These are phyloP conservation scores for Fusarium keratoplasticum DNA, from an alignment of 2,329 filamentous ascomycete species.

Conservation along the genomic window DNA sequence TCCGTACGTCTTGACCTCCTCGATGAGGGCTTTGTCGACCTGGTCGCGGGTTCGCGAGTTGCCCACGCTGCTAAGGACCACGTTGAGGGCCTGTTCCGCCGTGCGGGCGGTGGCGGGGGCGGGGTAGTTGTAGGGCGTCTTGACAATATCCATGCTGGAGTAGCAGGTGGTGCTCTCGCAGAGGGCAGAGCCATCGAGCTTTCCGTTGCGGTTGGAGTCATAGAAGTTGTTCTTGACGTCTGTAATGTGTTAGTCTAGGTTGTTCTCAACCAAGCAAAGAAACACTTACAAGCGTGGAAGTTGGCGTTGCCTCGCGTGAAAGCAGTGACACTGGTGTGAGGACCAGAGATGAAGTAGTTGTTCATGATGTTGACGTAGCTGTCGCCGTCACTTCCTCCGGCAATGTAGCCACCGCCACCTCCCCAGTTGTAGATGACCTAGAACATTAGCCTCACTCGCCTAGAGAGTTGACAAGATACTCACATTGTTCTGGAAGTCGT, in stretches of 20 bases:
- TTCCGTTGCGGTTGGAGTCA: constrained; percentile 62
- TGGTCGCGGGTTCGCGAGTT: constrained; percentile 57
- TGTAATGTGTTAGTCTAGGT: constrained; percentile 7
- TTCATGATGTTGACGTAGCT: constrained; percentile 65
- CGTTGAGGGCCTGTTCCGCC: constrained; percentile 53
- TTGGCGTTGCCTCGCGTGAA: constrained; percentile 67
- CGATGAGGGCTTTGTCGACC: constrained; percentile 56
- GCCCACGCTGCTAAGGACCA: constrained; percentile 55
- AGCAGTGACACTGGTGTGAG: constrained; percentile 59
- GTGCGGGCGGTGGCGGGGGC: constrained; percentile 53
- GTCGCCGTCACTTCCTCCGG: constrained; percentile 59
- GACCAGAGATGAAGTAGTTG: constrained; percentile 69
- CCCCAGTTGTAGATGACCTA: constrained; percentile 68
- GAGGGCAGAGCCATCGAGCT: constrained; percentile 59
- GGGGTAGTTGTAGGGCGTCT: constrained; percentile 56
- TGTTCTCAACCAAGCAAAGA: neutral
- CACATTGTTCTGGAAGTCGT: constrained; percentile 62
- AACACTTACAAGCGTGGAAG: constrained; percentile 59
- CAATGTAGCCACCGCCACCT: constrained; percentile 65
- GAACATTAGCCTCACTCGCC: neutral
- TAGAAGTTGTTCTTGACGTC: constrained; percentile 64
- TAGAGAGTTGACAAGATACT: neutral
- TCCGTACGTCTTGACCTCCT: constrained; percentile 59
- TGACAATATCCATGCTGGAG: constrained; percentile 58
- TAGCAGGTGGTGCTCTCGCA: constrained; percentile 58